A percentile compares a stretch with the other conserved stretches of the same genome.
Evolutionary conservation across 2,329 filamentous ascomycete species (phyloP).

Genomic region (Verticillium zaregamsianum): DNA sequence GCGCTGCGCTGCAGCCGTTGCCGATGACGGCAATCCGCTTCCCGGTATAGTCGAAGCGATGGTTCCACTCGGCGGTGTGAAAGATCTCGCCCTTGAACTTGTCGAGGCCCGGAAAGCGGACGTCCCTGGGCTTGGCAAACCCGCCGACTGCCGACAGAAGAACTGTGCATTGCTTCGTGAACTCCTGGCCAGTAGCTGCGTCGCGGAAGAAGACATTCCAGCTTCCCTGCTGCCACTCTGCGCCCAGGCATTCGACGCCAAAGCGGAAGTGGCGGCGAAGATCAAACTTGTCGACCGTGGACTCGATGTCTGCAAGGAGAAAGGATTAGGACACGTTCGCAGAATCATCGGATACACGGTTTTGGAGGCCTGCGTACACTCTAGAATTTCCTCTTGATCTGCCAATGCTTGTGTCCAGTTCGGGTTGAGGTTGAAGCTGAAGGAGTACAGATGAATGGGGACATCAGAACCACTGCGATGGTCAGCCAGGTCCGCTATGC

Average conservation of each 20-base stretch:
- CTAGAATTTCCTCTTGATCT: conserved; percentile 28
- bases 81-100: conserved; percentile 28
- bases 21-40: conserved; percentile 32
- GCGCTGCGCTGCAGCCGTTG: conserved; percentile 29
- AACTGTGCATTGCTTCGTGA: conserved; percentile 12
- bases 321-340: not conserved
- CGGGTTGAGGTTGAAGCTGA: conserved; percentile 35
- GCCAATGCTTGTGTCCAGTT: conserved; percentile 30
- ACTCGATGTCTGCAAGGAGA: conserved; percentile 7
- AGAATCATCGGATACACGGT: not conserved
- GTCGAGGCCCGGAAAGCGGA: conserved; percentile 21
- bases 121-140: conserved; percentile 19
- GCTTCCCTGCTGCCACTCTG: conserved; percentile 14
- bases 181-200: conserved; percentile 11
- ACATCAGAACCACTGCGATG: conserved; percentile 21
- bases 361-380: conserved; percentile 15
- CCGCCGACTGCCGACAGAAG: conserved; percentile 22
- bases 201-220: conserved; percentile 17
- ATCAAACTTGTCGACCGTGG: conserved; percentile 16
- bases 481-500: not conserved
- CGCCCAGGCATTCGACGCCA: conserved; percentile 16
- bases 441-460: conserved; percentile 35
- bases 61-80: conserved; percentile 30
- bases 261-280: conserved; percentile 16
- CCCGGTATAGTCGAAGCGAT: conserved; percentile 17